Percentiles rank a stretch among this genome's conserved stretches.
Conservation (phyloP, 495 filamentous ascomycete genomes). For the Haplographium delicatum region DNA sequence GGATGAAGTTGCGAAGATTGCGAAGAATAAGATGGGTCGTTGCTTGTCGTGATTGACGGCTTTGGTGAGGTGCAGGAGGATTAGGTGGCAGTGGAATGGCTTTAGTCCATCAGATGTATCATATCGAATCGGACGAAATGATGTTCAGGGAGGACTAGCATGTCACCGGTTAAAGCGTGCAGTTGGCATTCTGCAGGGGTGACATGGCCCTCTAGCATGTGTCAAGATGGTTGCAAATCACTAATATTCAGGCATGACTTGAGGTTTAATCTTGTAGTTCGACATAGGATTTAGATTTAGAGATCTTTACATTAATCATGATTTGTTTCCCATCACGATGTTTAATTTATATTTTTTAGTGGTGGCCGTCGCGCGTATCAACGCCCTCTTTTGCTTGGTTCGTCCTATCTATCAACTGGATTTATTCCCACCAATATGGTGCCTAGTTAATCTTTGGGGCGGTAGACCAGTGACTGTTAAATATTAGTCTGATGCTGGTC, state of each 20-base stretch:
- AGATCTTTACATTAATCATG: too few species aligned
- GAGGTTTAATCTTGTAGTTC: too few species aligned
- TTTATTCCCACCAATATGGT: too few species aligned
- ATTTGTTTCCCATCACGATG: too few species aligned
- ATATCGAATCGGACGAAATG: constrained; percentile 2
- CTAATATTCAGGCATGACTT: too few species aligned
- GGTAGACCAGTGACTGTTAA: constrained; percentile 16
- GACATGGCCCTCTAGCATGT: too few species aligned
- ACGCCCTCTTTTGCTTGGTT: too few species aligned
- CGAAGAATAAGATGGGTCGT: not conserved
- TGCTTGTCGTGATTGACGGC: not conserved
- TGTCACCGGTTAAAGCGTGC: not conserved
- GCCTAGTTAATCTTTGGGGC: constrained; percentile 14
- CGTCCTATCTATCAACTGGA: too few species aligned
- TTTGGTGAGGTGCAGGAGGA: not conserved
- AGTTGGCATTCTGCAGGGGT: not conserved
- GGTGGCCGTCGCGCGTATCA: too few species aligned
- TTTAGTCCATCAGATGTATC: not conserved
- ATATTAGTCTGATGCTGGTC: not conserved
- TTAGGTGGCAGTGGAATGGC: not conserved
- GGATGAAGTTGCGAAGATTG: not conserved
- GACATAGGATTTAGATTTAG: too few species aligned
- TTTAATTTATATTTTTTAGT: too few species aligned
- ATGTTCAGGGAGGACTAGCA: not conserved
- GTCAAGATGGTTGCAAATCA: too few species aligned